phyloP scores from a whole-genome alignment of 2,329 filamentous ascomycete genomes.

The Fusarium guadeloupense region DNA sequence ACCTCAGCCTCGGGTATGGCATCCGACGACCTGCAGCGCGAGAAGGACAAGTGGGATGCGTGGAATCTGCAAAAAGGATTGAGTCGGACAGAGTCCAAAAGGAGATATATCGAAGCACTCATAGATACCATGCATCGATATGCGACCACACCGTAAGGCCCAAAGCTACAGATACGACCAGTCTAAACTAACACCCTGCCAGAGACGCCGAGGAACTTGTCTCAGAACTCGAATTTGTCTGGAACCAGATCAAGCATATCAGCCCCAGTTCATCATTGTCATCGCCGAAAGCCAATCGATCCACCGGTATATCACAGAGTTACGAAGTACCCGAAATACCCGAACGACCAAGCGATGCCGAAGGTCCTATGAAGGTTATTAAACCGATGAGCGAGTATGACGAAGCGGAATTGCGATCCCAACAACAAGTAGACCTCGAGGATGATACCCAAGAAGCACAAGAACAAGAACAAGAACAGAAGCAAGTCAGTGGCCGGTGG shows the following conservation, averaged over 20 bases:
- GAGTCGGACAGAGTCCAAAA: slow-evolving; percentile 90
- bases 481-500: slow-evolving; percentile 68
- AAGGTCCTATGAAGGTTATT: slow-evolving; percentile 73
- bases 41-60: slow-evolving; percentile 85
- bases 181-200: slow-evolving; percentile 33
- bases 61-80: slow-evolving; percentile 90
- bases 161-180: background rate
- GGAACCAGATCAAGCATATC: slow-evolving; percentile 96
- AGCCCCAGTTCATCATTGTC: slow-evolving; percentile 70
- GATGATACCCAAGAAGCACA: slow-evolving; percentile 55
- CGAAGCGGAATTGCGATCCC: slow-evolving; percentile 67
- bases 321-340: slow-evolving; percentile 60
- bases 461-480: slow-evolving; percentile 38
- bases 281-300: slow-evolving; percentile 59
- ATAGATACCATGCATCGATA: slow-evolving; percentile 98
- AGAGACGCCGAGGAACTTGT: slow-evolving; percentile 88
- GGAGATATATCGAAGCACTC: slow-evolving; percentile 89
- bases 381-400: slow-evolving; percentile 89
- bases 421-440: slow-evolving; percentile 57
- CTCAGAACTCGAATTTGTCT: slow-evolving; percentile 96
- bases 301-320: slow-evolving; percentile 48
- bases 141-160: slow-evolving; percentile 78
- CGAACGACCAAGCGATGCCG: slow-evolving; percentile 58
- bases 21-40: slow-evolving; percentile 64
- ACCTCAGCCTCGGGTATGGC: slow-evolving; percentile 57